These are phyloP conservation scores for Salix koriyanagi DNA, from an alignment of 345 rosid species.

Conservation along the genomic window DNA sequence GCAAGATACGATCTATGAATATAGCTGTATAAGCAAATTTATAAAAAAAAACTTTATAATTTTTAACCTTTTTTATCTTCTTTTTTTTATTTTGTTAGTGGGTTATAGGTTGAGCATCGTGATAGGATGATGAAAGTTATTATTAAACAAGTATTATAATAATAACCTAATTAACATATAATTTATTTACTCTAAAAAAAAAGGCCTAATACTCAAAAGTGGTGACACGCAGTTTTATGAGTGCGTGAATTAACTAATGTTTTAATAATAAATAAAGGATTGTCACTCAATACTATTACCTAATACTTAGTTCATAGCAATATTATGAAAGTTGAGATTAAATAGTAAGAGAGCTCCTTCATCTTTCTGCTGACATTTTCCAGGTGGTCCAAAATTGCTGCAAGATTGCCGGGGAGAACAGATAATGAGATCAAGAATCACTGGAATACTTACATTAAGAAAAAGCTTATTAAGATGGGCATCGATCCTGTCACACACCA, in stretches of 20 bases:
- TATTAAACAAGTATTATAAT: background rate
- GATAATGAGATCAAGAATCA: slow-evolving; percentile 81
- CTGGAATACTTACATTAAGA: slow-evolving; percentile 87
- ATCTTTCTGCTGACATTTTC: background rate
- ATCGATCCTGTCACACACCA: slow-evolving; percentile 68
- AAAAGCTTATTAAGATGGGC: slow-evolving; percentile 69
- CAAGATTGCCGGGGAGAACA: slow-evolving; percentile 72
- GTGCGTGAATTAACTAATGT: background rate
- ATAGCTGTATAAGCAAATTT: background rate
- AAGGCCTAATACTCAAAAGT: too few relatives aligned
- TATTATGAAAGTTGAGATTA: background rate
- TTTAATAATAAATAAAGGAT: background rate
- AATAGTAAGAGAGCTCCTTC: background rate
- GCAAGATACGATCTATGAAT: too few relatives aligned
- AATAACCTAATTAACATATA: too few relatives aligned
- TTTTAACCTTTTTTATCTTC: background rate
- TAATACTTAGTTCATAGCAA: background rate
- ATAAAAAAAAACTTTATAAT: too few relatives aligned
- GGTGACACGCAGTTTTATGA: background rate
- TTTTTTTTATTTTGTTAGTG: too few relatives aligned
- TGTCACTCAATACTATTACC: background rate
- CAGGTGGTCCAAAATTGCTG: slow-evolving; percentile 88
- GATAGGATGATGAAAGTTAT: background rate
- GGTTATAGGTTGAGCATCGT: too few relatives aligned
- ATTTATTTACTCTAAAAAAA: too few relatives aligned